Conservation (phyloP, 805 yeast genomes). For the Metschnikowia arizonensis region DNA sequence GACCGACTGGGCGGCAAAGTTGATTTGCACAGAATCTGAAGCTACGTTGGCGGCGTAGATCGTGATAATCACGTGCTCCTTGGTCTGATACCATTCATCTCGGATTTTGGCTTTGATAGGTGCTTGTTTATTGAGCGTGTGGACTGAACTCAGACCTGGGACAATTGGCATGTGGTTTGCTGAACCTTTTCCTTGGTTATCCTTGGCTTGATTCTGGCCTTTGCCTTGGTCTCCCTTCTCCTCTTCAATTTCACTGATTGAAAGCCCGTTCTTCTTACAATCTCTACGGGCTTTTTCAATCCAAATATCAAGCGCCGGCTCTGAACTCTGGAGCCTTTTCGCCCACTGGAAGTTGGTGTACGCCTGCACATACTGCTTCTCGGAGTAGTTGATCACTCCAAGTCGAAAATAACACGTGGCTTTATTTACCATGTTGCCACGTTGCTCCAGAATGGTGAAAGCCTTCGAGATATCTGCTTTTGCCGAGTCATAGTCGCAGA, state of each 20-base stretch:
- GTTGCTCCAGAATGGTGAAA: constrained; percentile 39
- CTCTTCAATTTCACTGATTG: neutral
- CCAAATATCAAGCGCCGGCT: constrained; percentile 49
- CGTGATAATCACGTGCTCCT: constrained; percentile 54
- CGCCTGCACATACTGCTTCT: constrained; percentile 41
- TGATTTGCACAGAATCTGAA: constrained; percentile 41
- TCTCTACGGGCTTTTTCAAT: constrained; percentile 34
- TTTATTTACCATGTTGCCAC: constrained; percentile 45
- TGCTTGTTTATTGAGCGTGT: constrained; percentile 32
- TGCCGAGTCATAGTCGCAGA: constrained; percentile 46
- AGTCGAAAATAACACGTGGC: constrained; percentile 47
- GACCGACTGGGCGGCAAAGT: constrained; percentile 35
- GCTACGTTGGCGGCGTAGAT: constrained; percentile 68
- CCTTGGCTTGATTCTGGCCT: neutral
- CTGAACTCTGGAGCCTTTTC: constrained; percentile 38
- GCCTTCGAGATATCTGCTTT: constrained; percentile 45
- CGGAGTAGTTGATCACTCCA: constrained; percentile 43
- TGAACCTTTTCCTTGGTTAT: neutral
- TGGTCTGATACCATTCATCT: constrained; percentile 59
- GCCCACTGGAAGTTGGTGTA: constrained; percentile 41
- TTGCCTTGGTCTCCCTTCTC: neutral
- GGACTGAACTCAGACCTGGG: neutral
- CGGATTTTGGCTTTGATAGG: constrained; percentile 36
- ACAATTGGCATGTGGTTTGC: neutral
- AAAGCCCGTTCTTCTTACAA: constrained; percentile 18